Conservation (phyloP, 1,284 basidiomycete genomes). For the Leccinum fallax region DNA sequence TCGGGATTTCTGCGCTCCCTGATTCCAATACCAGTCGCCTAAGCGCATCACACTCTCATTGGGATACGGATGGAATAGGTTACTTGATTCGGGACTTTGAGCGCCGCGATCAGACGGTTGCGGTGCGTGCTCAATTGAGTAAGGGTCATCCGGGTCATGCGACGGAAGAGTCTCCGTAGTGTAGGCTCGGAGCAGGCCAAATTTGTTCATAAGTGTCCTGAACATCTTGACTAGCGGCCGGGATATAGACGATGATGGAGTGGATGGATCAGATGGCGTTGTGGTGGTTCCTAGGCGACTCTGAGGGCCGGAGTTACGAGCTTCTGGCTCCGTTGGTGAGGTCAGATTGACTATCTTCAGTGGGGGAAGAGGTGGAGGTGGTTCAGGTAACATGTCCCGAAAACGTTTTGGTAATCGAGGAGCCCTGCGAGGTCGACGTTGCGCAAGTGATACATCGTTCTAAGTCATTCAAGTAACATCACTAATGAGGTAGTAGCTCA, state of each 20-base stretch:
- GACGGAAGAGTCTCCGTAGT: neutral
- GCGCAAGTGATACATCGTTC: neutral
- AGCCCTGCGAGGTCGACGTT: neutral
- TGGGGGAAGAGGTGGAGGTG: neutral
- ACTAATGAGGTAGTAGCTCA: too few relatives aligned
- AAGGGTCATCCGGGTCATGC: neutral
- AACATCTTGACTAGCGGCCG: neutral
- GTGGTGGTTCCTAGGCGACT: too few relatives aligned
- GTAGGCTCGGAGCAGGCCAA: neutral
- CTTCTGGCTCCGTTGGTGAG: neutral
- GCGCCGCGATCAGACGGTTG: neutral
- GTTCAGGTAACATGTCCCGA: neutral
- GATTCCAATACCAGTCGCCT: neutral
- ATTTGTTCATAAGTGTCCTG: neutral
- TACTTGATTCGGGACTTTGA: neutral
- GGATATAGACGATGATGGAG: too few relatives aligned
- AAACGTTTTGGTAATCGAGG: neutral
- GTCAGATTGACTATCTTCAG: neutral
- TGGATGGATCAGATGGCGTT: too few relatives aligned
- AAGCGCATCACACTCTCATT: neutral
- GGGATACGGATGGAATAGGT: neutral
- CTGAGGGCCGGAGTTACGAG: too few relatives aligned
- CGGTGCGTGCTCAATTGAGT: neutral
- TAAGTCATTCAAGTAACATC: neutral
- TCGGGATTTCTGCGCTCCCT: too few relatives aligned